A percentile compares a stretch with the other conserved stretches of the same genome.
phyloP scores from a whole-genome alignment of 2,329 filamentous ascomycete genomes.

The Zymoseptoria pseudotritici region DNA sequence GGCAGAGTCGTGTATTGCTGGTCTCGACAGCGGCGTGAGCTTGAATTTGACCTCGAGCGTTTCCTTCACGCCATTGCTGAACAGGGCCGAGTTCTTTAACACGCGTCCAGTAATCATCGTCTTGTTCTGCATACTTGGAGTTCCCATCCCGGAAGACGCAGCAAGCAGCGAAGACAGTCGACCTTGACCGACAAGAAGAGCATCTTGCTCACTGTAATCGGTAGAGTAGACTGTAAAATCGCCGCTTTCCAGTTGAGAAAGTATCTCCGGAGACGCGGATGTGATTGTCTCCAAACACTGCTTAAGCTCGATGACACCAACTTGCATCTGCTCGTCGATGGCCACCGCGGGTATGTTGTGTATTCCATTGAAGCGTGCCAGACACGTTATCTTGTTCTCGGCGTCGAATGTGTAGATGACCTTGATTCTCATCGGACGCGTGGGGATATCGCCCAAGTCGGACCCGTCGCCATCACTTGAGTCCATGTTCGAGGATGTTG shows the following conservation, averaged over 20 bases:
- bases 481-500: slow-evolving; percentile 22
- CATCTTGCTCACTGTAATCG: slow-evolving; percentile 93
- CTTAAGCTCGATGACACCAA: slow-evolving; percentile 81
- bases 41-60: slow-evolving; percentile 90
- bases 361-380: slow-evolving; percentile 75
- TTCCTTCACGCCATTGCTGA: slow-evolving; percentile 74
- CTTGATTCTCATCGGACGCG: slow-evolving; percentile 61
- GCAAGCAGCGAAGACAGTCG: slow-evolving; percentile 81
- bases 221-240: slow-evolving; percentile 97
- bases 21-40: slow-evolving; percentile 67
- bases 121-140: slow-evolving; percentile 53
- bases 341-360: slow-evolving; percentile 72
- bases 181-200: slow-evolving; percentile 87
- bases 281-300: slow-evolving; percentile 80
- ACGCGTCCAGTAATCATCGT: slow-evolving; percentile 81
- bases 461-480: slow-evolving; percentile 13
- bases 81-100: slow-evolving; percentile 76
- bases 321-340: slow-evolving; percentile 69
- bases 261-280: slow-evolving; percentile 73
- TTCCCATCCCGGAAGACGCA: slow-evolving; percentile 34
- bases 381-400: slow-evolving; percentile 78
- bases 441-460: slow-evolving; percentile 29
- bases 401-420: slow-evolving; percentile 94
- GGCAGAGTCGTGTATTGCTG: slow-evolving; percentile 53
- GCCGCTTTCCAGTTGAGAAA: slow-evolving; percentile 56